Conservation (phyloP, 2,329 filamentous ascomycete species). For the Aspergillus carbonarius region DNA sequence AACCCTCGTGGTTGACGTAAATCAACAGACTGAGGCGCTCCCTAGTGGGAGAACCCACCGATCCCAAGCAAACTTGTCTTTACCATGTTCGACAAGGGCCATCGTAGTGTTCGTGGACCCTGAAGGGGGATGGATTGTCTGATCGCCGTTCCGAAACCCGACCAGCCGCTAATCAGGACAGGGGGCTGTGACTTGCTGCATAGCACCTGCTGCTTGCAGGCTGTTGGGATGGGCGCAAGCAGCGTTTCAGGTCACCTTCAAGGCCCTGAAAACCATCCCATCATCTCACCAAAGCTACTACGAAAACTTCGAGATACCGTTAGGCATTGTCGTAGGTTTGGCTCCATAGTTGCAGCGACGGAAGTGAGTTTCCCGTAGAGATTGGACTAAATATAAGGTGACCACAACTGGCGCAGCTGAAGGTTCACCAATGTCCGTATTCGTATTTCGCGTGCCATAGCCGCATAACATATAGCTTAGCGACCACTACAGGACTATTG, state of each 20-base stretch:
- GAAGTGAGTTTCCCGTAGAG: neutral
- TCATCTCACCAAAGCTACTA: too few species aligned
- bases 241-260: neutral
- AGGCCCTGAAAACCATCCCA: too few species aligned
- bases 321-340: too few species aligned
- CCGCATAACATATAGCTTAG: neutral
- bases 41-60: neutral
- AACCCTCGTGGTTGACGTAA: slow-evolving; percentile 5
- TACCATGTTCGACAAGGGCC: slow-evolving; percentile 2
- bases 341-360: neutral
- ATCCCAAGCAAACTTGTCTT: neutral
- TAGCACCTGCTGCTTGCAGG: neutral
- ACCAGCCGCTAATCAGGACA: neutral
- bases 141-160: slow-evolving; percentile 5
- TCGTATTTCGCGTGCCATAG: neutral
- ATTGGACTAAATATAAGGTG: neutral
- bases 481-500: neutral
- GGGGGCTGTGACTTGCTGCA: neutral
- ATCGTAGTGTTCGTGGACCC: neutral
- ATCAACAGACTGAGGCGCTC: neutral
- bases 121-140: slow-evolving; percentile 2
- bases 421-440: neutral
- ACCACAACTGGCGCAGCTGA: neutral
- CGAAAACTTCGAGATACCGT: too few species aligned
- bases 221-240: neutral